These are phyloP conservation scores for Aspergillus avenaceus DNA, from an alignment of 495 filamentous ascomycete species.

Conservation along the genomic window DNA sequence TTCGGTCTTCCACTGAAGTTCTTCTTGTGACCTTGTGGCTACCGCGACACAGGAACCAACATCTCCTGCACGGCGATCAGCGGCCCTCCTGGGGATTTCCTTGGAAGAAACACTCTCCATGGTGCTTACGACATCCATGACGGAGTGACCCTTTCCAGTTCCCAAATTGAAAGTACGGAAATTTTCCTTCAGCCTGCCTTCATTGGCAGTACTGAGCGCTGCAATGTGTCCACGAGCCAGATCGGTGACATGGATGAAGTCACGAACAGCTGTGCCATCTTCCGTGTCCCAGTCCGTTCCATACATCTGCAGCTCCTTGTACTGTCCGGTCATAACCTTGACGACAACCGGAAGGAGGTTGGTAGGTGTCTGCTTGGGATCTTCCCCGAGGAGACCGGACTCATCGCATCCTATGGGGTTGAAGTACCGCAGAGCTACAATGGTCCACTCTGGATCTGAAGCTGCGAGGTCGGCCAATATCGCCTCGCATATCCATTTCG, in stretches of 20 bases:
- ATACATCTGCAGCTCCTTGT: slow-evolving; percentile 52
- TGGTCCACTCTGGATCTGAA: slow-evolving; percentile 56
- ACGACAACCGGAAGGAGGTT: slow-evolving; percentile 62
- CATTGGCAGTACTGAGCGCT: slow-evolving; percentile 42
- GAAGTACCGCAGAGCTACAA: slow-evolving; percentile 63
- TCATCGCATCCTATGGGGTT: slow-evolving; percentile 65
- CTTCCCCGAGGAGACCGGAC: slow-evolving; percentile 61
- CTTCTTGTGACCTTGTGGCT: slow-evolving; percentile 73
- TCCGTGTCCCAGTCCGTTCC: slow-evolving; percentile 61
- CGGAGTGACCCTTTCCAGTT: slow-evolving; percentile 48
- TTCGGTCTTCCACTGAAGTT: slow-evolving; percentile 88
- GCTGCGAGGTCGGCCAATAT: slow-evolving; percentile 59
- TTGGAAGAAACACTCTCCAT: slow-evolving; percentile 42
- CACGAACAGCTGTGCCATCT: slow-evolving; percentile 56
- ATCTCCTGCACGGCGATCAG: slow-evolving; percentile 72
- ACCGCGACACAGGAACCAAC: slow-evolving; percentile 77
- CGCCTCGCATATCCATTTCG: slow-evolving; percentile 63
- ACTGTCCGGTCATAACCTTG: slow-evolving; percentile 54
- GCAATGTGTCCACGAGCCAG: slow-evolving; percentile 63
- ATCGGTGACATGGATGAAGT: slow-evolving; percentile 62
- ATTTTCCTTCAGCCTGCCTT: slow-evolving; percentile 34
- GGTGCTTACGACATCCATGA: slow-evolving; percentile 46
- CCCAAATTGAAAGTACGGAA: slow-evolving; percentile 53
- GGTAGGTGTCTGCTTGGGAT: slow-evolving; percentile 56
- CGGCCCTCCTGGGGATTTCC: slow-evolving; percentile 53